Base-by-base conservation (phyloP, 768 basidiomycete genomes). In the Terana coerulea region DNA sequence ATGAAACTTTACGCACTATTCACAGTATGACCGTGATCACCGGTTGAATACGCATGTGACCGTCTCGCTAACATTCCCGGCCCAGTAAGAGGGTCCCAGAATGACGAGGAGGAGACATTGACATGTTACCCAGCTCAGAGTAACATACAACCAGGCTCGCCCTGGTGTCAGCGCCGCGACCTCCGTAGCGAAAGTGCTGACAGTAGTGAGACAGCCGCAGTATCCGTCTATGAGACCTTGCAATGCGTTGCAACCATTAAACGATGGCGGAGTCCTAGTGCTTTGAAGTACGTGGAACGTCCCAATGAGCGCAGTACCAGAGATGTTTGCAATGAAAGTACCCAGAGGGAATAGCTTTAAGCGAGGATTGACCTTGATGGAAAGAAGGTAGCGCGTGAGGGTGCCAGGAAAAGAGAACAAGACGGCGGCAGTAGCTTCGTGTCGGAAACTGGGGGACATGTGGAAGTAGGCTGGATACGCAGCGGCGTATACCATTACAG, bases 101-200 rank as follows among this genome's bases (percentile, higher is more conserved):
- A 94, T 82, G 14, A 88, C 67, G 19, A 94, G 64, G 44, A 93
- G 69, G 33, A 91, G 54, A 12, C 83, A 47, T 68, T 98, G 91
- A 12, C 84, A 87, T 19, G 73, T 61, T 17, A 77, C 64, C 76
- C 87, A 87, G 62, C 90, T 95, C 36, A 80, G 61, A 1, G 76
- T 56, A 24, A 78, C 80, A 65, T 98, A 98, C 39, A 81, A 61
- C 71, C 77, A 81, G 25, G 83, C 81, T 61, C 77, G 81, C 66
- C 79, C 64, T 28, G 72, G 65, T 36, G 72, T 67, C 54, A 94
- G 69, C 35, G 78, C 77, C 29, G 74, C 69, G 19, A 90, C 65
- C 64, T 99, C 97, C 8, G 84, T 84, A 1, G 83, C 87, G 62
- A 98, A 95, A 15, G 95, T 98, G 66, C 89, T 92, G 59, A 99